Base-by-base conservation (phyloP, 257 asterid species). In the Jasminum sambac region DNA sequence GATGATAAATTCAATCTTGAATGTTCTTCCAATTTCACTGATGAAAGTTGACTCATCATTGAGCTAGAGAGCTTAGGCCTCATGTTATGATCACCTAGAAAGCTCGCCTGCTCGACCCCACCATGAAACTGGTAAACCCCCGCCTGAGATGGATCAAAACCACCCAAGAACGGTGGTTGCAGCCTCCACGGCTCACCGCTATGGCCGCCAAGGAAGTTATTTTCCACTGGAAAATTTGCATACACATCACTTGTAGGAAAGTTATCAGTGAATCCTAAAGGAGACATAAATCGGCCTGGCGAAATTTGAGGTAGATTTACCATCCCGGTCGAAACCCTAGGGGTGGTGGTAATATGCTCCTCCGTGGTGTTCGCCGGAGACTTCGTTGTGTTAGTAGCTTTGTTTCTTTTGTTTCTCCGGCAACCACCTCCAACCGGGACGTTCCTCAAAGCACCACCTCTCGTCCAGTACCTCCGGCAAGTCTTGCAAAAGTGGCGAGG, bases 401-500 rank as follows among this genome's bases (percentile, higher is more conserved):
- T 89, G 43, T 79, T 83, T 40, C 93, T 68, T 63, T 91, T 91
- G 80, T 89, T 91, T 41, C 92, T 80, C 42, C 98, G 74, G 42
- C 94, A 89, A 4, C 96, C 94, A 0, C 98, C 96, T 1, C 98
- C 98, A 0, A 91, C 98, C 0, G 98, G 98, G 0, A 91, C 96
- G 78, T 57, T 89, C 23, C 98, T 58, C 61, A 91, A 64, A 21
- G 96, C 95, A 30, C 98, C 98, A 8, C 98, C 98, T 30, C 95
- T 50, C 3, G 98, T 91, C 98, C 98, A 91, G 66, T 89, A 89
- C 77, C 98, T 78, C 63, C 95, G 72, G 76, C 98, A 92, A 8
- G 92, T 87, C 86, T 92, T 92, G 85, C 98, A 92, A 66, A 92
- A 92, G 89, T 92, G 98, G 25, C 98, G 88, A 7, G 98, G 98